Base-by-base conservation (phyloP, 805 yeast species). In the Barnettozyma sucrosica region DNA sequence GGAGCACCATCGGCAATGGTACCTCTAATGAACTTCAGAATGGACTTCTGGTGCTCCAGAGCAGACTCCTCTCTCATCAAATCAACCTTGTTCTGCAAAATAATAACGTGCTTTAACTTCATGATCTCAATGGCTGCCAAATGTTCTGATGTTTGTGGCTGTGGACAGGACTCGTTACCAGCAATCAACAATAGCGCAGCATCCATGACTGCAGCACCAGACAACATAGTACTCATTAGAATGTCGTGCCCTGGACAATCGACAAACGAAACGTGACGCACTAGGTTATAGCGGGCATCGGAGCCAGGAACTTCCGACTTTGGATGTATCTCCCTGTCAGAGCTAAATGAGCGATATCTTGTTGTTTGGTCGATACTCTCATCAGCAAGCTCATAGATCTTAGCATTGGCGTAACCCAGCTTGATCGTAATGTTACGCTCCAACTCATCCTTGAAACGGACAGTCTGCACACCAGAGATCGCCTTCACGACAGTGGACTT, bases 191-290 rank as follows among this genome's bases (percentile, higher is more conserved):
- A 75, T 52, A 93, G 75, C 3, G 99, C 99, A 48, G 99, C 99
- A 71, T 93, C 99, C 99, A 93, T 93, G 55, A 93, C 99, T 16
- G 99, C 99, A 33, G 99, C 99, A 67, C 99, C 99, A 41, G 98
- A 90, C 80, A 93, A 83, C 99, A 93, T 93, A 57, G 99, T 93
- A 79, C 97, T 89, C 99, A 93, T 93, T 69, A 93, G 83, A 75
- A 93, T 95, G 76, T 93, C 99, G 86, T 93, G 99, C 69, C 99
- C 99, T 51, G 99, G 99, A 76, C 99, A 95, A 76, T 93, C 99
- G 52, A 95, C 99, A 63, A 95, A 95, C 10, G 97, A 89, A 46
- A 93, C 99, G 67, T 93, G 99, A 71, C 99, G 89, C 38, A 89
- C 81, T 58, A 93, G 77, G 61, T 80, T 79, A 71, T 89, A 90